Percentiles rank a stretch among this genome's conserved stretches.
Evolutionary conservation across 2,329 filamentous ascomycete genomes (phyloP).

Genomic region (Ophiostoma australiae): DNA sequence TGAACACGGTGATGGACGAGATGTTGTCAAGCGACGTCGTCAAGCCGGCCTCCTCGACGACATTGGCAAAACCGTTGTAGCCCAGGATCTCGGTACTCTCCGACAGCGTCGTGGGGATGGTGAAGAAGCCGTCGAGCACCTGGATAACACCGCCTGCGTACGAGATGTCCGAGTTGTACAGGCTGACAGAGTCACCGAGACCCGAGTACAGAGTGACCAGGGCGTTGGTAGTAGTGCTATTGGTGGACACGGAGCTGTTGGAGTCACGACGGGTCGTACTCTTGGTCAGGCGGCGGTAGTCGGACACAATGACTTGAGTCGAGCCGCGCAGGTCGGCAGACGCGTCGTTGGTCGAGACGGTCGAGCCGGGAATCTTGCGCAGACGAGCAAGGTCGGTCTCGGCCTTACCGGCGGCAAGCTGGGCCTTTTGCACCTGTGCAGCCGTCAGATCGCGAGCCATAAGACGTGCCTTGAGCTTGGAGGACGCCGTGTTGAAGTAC

Average conservation of each 20-base stretch:
- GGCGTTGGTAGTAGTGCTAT: slow-evolving; percentile 18
- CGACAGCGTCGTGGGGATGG: slow-evolving; percentile 23
- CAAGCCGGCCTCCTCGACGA: slow-evolving; percentile 18
- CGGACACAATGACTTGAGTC: slow-evolving; percentile 25
- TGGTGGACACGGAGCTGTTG: slow-evolving; percentile 20
- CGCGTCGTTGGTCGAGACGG: slow-evolving; percentile 22
- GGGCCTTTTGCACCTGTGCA: slow-evolving; percentile 23
- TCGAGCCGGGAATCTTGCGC: slow-evolving; percentile 23
- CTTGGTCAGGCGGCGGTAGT: slow-evolving; percentile 21
- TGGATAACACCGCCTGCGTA: slow-evolving; percentile 23
- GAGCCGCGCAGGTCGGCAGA: slow-evolving; percentile 19
- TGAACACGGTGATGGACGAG: slow-evolving; percentile 25
- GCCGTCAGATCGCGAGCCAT: slow-evolving; percentile 19
- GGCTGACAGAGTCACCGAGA: slow-evolving; percentile 21
- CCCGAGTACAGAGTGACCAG: slow-evolving; percentile 26
- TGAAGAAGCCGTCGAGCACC: slow-evolving; percentile 25
- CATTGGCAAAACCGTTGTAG: slow-evolving; percentile 24
- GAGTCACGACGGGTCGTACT: neutral
- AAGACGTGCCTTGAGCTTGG: slow-evolving; percentile 11
- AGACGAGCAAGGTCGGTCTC: slow-evolving; percentile 22
- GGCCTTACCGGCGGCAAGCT: slow-evolving; percentile 22
- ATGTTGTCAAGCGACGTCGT: slow-evolving; percentile 23
- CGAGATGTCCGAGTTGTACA: slow-evolving; percentile 24
- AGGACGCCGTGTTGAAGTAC: slow-evolving; percentile 20
- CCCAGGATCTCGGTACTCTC: slow-evolving; percentile 21